A percentile compares a stretch with the other conserved stretches of the same genome.
Conservation (phyloP, 2,329 filamentous ascomycete genomes). For the Pseudogymnoascus sp. region DNA sequence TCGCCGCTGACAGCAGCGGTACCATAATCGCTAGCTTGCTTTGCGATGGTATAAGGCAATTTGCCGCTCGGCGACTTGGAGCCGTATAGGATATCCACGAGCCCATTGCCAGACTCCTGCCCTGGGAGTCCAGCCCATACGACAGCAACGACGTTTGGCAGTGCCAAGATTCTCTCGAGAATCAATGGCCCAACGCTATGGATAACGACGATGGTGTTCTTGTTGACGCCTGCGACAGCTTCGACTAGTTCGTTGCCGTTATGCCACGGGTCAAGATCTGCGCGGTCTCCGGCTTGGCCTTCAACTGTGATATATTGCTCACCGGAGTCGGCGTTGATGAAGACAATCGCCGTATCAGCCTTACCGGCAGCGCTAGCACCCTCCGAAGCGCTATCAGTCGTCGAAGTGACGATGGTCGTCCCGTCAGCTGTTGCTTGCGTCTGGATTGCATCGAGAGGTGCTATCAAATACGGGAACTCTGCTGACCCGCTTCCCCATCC, state of each 20-base stretch:
- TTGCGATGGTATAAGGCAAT: constrained; percentile 52
- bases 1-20: constrained; percentile 15
- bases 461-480: constrained; percentile 43
- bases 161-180: constrained; percentile 51
- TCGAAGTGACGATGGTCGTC: constrained; percentile 43
- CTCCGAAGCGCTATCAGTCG: constrained; percentile 38
- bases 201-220: constrained; percentile 55
- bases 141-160: constrained; percentile 55
- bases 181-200: constrained; percentile 54
- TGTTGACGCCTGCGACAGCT: constrained; percentile 48
- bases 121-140: constrained; percentile 52
- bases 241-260: constrained; percentile 38
- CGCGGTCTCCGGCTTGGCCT: constrained; percentile 41
- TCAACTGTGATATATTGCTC: constrained; percentile 50
- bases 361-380: constrained; percentile 20
- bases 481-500: constrained; percentile 38
- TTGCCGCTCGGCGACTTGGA: constrained; percentile 41
- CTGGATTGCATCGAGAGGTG: constrained; percentile 58
- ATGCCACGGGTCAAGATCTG: constrained; percentile 60
- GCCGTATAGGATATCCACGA: constrained; percentile 54
- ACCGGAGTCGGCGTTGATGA: constrained; percentile 60
- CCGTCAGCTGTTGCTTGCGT: constrained; percentile 45
- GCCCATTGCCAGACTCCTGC: constrained; percentile 51
- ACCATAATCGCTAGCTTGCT: constrained; percentile 40
- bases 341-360: constrained; percentile 58